These are phyloP conservation scores for Psilocybe cubensis DNA, from an alignment of 768 basidiomycete genomes.

Conservation along the genomic window DNA sequence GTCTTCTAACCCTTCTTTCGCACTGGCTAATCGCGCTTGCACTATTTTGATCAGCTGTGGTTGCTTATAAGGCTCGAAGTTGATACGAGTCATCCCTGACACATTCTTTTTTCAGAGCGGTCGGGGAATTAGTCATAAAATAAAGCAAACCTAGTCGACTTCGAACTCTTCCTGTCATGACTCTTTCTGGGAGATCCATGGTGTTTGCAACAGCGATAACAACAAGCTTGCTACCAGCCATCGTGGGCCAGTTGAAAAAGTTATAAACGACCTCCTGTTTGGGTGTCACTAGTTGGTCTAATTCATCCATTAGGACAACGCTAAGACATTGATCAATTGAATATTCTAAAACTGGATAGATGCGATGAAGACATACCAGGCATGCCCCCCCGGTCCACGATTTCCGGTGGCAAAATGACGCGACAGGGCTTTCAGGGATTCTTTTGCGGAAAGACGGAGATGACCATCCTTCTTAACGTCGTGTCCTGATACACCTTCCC, in stretches of 20 bases:
- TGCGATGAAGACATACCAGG: conserved; percentile 64
- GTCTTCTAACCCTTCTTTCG: conserved; percentile 52
- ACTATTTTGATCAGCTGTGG: conserved; percentile 85
- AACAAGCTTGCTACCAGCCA: conserved; percentile 84
- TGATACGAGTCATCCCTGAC: conserved; percentile 90
- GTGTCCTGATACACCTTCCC: conserved; percentile 91
- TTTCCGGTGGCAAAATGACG: conserved; percentile 73
- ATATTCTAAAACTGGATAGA: neutral
- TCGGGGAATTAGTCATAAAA: neutral
- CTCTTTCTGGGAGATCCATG: conserved; percentile 95
- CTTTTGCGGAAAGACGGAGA: conserved; percentile 73
- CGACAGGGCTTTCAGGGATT: conserved; percentile 79
- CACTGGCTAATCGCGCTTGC: conserved; percentile 72
- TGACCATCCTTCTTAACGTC: conserved; percentile 65
- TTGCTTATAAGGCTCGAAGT: conserved; percentile 88
- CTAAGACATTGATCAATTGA: conserved; percentile 42
- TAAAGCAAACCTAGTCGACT: conserved; percentile 78
- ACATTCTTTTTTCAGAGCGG: too few relatives aligned
- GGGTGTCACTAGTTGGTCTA: conserved; percentile 93
- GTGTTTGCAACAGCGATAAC: conserved; percentile 98
- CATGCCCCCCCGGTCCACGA: conserved; percentile 81
- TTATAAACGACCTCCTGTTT: conserved; percentile 99
- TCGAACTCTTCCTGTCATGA: conserved; percentile 89
- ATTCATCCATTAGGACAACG: conserved; percentile 97
- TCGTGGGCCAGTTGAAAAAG: conserved; percentile 99